phyloP scores from a whole-genome alignment of 2,329 filamentous ascomycete species.

The Aureobasidium lini region DNA sequence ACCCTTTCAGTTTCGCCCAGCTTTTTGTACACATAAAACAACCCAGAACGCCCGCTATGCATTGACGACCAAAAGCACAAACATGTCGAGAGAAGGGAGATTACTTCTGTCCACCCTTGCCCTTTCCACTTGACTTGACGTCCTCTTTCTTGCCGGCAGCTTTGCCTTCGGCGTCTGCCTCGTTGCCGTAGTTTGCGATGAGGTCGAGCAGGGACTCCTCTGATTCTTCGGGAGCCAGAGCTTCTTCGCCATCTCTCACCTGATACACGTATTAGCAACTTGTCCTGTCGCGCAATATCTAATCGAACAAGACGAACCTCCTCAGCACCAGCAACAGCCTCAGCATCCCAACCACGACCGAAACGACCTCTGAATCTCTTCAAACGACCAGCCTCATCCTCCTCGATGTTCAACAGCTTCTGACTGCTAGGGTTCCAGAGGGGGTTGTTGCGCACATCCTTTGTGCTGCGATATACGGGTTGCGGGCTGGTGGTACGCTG shows the following conservation, averaged over 20 bases:
- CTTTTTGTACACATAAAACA: slow-evolving; percentile 5
- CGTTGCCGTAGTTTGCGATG: slow-evolving; percentile 41
- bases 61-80: slow-evolving; percentile 6
- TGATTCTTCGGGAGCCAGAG: slow-evolving; percentile 31
- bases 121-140: slow-evolving; percentile 30
- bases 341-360: slow-evolving; percentile 73
- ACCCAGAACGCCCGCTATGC: slow-evolving; percentile 14
- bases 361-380: slow-evolving; percentile 79
- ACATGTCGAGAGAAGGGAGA: not conserved
- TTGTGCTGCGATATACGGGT: slow-evolving; percentile 55
- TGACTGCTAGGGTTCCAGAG: slow-evolving; percentile 84
- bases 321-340: slow-evolving; percentile 20
- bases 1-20: not conserved
- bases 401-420: slow-evolving; percentile 78
- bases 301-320: slow-evolving; percentile 3
- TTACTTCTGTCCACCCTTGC: slow-evolving; percentile 28
- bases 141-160: slow-evolving; percentile 34
- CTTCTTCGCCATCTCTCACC: slow-evolving; percentile 44
- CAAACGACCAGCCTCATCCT: slow-evolving; percentile 87
- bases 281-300: not conserved
- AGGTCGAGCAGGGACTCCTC: slow-evolving; percentile 52
- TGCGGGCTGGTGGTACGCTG: slow-evolving; percentile 68
- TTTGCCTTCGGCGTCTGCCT: slow-evolving; percentile 33
- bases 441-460: slow-evolving; percentile 83
- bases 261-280: slow-evolving; percentile 14